phyloP scores from a whole-genome alignment of 2,329 filamentous ascomycete species.

The Stagonosporopsis rhizophila region DNA sequence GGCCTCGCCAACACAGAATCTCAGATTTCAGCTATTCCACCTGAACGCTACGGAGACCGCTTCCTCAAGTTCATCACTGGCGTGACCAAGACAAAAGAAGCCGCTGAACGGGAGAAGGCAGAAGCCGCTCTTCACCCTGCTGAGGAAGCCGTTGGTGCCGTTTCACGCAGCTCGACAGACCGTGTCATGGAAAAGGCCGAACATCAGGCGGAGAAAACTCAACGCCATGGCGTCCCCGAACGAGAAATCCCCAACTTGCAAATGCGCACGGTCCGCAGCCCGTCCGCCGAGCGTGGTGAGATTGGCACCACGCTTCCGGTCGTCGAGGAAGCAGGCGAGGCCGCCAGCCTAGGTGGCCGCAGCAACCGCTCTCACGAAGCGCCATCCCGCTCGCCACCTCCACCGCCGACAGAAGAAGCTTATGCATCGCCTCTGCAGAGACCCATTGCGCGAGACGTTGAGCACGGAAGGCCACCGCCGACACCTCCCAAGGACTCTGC shows the following conservation, averaged over 20 bases:
- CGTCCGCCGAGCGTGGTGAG: conserved; percentile 63
- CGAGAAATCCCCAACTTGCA: conserved; percentile 69
- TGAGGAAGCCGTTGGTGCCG: conserved; percentile 49
- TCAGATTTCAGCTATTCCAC: conserved; percentile 91
- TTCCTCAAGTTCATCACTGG: conserved; percentile 92
- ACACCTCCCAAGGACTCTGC: conserved; percentile 50
- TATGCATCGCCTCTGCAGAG: conserved; percentile 24
- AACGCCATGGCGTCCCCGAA: conserved; percentile 55
- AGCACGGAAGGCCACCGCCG: conserved; percentile 47
- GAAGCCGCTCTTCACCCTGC: conserved; percentile 44
- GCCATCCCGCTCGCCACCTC: conserved; percentile 13
- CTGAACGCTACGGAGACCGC: conserved; percentile 88
- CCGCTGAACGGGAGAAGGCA: conserved; percentile 67
- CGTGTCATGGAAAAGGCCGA: conserved; percentile 67
- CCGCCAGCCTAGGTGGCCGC: conserved; percentile 68
- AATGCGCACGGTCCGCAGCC: conserved; percentile 65
- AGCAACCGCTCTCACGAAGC: conserved; percentile 52
- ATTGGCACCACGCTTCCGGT: conserved; percentile 73
- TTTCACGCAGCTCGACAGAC: conserved; percentile 56
- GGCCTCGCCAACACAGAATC: conserved; percentile 81
- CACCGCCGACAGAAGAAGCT: conserved; percentile 34
- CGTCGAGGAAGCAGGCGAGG: conserved; percentile 89
- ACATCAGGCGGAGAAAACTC: conserved; percentile 66
- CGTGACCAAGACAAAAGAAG: conserved; percentile 88
- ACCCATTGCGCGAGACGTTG: conserved; percentile 35